A percentile compares a stretch with the other conserved stretches of the same genome.
phyloP scores from a whole-genome alignment of 78 protist species.

The Chrysochromulina tobinii region DNA sequence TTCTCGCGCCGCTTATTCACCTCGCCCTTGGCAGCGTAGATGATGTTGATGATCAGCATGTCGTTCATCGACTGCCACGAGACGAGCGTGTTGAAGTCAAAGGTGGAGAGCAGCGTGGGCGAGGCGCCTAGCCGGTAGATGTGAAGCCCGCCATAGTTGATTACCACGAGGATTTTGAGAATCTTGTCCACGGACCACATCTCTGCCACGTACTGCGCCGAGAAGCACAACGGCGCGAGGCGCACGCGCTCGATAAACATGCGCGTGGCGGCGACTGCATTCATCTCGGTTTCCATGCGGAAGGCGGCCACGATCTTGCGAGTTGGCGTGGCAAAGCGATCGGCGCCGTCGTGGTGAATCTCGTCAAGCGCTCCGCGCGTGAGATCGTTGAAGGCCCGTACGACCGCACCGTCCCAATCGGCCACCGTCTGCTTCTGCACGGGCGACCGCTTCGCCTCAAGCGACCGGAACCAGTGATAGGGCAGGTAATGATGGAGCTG shows the following conservation, averaged over 20 bases:
- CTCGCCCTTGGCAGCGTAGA: background rate
- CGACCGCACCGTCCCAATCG: background rate
- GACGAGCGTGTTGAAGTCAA: background rate
- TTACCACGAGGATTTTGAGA: background rate
- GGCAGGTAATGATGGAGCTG: background rate
- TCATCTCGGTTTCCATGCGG: background rate
- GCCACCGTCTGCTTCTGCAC: background rate
- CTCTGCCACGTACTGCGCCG: background rate
- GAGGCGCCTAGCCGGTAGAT: background rate
- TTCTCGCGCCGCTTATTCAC: background rate
- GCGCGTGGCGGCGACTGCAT: background rate
- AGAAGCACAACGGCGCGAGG: slow-evolving; percentile 10
- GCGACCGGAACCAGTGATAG: background rate
- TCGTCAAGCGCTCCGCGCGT: background rate
- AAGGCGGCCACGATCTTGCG: background rate
- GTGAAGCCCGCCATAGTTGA: background rate
- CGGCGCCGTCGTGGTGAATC: background rate
- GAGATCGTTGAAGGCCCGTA: background rate
- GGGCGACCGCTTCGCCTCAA: background rate
- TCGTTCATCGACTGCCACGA: background rate
- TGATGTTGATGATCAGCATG: background rate
- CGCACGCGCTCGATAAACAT: background rate
- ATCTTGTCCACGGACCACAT: slow-evolving; percentile 11
- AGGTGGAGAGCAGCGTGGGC: background rate
- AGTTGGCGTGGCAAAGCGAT: too few species aligned